Evolutionary conservation across 2,329 filamentous ascomycete genomes (phyloP).

Genomic region (Colletotrichum camelliae): DNA sequence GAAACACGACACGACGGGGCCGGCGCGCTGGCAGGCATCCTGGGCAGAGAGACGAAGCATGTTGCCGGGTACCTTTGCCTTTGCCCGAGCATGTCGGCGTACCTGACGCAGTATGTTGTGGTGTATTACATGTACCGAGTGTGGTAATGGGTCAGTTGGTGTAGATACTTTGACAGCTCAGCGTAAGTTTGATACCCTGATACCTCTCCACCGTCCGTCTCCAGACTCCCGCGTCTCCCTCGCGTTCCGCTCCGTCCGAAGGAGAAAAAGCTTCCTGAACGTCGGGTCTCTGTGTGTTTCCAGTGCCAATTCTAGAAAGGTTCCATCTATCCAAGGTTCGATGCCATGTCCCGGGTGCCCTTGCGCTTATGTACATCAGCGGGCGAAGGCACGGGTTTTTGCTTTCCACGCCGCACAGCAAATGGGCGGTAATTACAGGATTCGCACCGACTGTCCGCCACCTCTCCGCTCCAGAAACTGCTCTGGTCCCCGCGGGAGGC

Average conservation of each 20-base stretch:
- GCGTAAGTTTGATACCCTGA: background rate
- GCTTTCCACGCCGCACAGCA: background rate
- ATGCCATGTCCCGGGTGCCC: background rate
- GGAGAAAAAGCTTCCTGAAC: conserved; percentile 15
- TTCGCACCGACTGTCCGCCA: background rate
- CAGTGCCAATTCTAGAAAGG: conserved; percentile 5
- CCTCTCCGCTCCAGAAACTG: background rate
- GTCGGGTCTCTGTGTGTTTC: conserved; percentile 7
- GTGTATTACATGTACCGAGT: background rate
- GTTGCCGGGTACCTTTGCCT: background rate
- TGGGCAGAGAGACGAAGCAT: background rate
- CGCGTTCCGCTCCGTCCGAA: conserved; percentile 21
- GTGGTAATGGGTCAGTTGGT: background rate
- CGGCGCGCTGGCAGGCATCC: background rate
- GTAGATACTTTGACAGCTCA: background rate
- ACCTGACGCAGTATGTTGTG: background rate
- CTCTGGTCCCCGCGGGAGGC: background rate
- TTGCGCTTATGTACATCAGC: background rate
- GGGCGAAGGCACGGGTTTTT: background rate
- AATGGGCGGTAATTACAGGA: background rate
- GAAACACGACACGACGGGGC: background rate
- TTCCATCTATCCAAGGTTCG: background rate
- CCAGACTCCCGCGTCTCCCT: background rate
- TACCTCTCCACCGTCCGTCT: background rate
- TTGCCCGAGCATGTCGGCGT: background rate